phyloP scores from a whole-genome alignment of 306 rosid species.

The Cicer bijugum region DNA sequence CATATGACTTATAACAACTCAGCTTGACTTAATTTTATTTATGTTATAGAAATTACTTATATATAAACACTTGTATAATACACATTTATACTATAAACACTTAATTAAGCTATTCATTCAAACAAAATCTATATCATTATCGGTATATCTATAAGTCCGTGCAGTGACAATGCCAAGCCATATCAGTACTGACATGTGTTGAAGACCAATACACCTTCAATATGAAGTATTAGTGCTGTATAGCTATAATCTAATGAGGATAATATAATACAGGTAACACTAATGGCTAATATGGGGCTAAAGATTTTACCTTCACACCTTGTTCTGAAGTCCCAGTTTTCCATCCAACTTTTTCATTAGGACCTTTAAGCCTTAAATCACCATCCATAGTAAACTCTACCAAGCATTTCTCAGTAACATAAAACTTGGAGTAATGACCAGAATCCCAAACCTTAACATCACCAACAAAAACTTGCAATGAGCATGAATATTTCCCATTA shows the following conservation, averaged over 20 bases:
- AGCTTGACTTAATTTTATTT: no score
- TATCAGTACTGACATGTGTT: no score
- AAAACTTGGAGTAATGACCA: conserved; percentile 73
- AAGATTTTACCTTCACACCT: conserved; percentile 80
- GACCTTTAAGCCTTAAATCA: conserved; percentile 80
- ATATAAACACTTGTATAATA: no score
- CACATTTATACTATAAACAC: no score
- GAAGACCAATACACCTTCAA: no score
- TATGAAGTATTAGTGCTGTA: not conserved
- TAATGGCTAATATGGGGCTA: not conserved
- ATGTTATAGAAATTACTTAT: no score
- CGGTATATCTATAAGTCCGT: no score
- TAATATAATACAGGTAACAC: conserved; percentile 11
- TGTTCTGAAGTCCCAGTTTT: conserved; percentile 88
- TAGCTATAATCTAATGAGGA: not conserved
- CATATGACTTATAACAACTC: no score
- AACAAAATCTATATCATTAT: no score
- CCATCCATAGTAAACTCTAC: conserved; percentile 71
- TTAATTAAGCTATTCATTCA: no score
- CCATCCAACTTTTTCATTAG: conserved; percentile 75
- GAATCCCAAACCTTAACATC: conserved; percentile 91
- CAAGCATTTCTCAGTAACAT: conserved; percentile 59
- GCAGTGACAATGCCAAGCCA: no score
- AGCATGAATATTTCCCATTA: conserved; percentile 65
- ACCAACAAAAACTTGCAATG: conserved; percentile 79